A percentile compares a stretch with the other conserved stretches of the same genome.
Conservation (phyloP, 257 asterid species). For the Solanum virginianum region DNA sequence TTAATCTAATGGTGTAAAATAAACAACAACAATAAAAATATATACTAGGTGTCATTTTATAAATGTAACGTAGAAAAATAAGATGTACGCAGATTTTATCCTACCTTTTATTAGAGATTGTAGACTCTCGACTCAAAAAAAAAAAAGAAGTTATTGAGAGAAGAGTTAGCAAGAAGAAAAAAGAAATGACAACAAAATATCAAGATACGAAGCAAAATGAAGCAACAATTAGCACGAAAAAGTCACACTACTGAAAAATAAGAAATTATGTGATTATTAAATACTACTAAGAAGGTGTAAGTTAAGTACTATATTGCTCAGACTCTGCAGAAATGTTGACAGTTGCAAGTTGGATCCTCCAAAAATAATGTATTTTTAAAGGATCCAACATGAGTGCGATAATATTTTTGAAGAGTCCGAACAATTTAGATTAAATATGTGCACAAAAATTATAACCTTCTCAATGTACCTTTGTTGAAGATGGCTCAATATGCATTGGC, state of each 20-base stretch:
- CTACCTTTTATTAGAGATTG: neutral
- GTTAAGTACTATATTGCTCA: no score
- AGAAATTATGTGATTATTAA: neutral
- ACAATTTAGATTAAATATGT: no score
- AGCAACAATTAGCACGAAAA: neutral
- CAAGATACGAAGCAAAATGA: neutral
- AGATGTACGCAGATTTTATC: neutral
- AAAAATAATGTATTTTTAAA: no score
- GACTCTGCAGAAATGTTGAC: no score
- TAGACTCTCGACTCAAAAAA: neutral
- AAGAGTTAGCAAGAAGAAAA: neutral
- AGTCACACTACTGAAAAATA: neutral
- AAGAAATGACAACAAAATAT: neutral
- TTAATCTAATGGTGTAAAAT: neutral
- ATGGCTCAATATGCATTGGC: constrained; percentile 84
- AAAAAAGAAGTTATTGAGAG: neutral
- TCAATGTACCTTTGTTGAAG: constrained; percentile 40
- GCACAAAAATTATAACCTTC: no score
- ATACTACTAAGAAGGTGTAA: neutral
- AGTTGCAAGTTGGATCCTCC: no score
- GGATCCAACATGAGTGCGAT: no score
- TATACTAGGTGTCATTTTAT: no score
- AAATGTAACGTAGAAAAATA: neutral
- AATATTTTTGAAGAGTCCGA: no score
- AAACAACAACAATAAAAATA: neutral